A percentile compares a stretch with the other conserved stretches of the same genome.
phyloP scores from a whole-genome alignment of 495 filamentous ascomycete species.

The Cetradonia linearis region DNA sequence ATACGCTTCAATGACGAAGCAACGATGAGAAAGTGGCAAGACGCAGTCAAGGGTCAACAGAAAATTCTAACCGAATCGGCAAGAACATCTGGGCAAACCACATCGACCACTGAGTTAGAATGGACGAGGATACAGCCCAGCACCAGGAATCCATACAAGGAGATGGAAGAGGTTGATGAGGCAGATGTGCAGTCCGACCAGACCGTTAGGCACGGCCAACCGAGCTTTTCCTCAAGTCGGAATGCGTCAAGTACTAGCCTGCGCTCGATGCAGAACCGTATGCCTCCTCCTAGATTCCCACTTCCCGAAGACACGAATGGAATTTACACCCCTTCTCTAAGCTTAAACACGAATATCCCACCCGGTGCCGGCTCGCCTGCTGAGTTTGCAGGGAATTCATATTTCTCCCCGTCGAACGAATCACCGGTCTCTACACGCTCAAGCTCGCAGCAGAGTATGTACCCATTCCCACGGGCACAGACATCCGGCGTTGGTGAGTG shows the following conservation, averaged over 20 bases:
- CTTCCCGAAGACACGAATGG: constrained; percentile 39
- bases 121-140: constrained; percentile 59
- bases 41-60: constrained; percentile 43
- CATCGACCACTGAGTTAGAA: constrained; percentile 64
- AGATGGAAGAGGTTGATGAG: constrained; percentile 73
- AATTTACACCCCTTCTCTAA: constrained; percentile 42
- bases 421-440: constrained; percentile 76
- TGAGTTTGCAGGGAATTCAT: constrained; percentile 56
- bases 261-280: constrained; percentile 61
- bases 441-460: constrained; percentile 61
- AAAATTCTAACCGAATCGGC: constrained; percentile 35
- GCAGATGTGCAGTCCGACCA: constrained; percentile 41
- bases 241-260: constrained; percentile 75
- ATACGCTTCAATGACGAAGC: constrained; percentile 88
- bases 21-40: constrained; percentile 82
- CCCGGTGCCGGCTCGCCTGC: constrained; percentile 39
- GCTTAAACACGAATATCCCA: constrained; percentile 58
- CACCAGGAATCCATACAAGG: constrained; percentile 68
- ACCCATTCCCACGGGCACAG: constrained; percentile 67
- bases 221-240: constrained; percentile 52
- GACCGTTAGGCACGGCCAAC: constrained; percentile 31
- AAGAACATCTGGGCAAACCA: constrained; percentile 42
- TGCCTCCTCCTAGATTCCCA: constrained; percentile 58
- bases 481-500: constrained; percentile 45
- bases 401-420: constrained; percentile 82